phyloP scores from a whole-genome alignment of 2,329 filamentous ascomycete species.

The Ascosphaera apis region DNA sequence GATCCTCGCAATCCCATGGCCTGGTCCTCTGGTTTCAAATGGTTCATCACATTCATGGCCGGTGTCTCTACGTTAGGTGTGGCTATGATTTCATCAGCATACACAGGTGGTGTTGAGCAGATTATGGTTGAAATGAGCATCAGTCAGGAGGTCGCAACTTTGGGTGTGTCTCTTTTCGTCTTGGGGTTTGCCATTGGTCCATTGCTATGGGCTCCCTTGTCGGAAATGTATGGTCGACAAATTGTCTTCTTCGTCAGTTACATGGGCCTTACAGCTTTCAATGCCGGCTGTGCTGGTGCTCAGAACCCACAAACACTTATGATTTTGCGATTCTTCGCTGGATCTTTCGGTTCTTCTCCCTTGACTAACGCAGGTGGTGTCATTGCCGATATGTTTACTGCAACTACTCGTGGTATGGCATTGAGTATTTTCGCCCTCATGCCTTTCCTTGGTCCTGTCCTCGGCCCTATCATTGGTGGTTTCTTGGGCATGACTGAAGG shows the following conservation, averaged over 20 bases:
- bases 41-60: slow-evolving; percentile 38
- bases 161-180: slow-evolving; percentile 28
- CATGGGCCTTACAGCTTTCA: slow-evolving; percentile 32
- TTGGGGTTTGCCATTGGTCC: slow-evolving; percentile 36
- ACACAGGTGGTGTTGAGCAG: slow-evolving; percentile 32
- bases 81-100: slow-evolving; percentile 43
- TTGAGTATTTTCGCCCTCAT: slow-evolving; percentile 39
- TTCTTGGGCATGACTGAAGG: slow-evolving; percentile 37
- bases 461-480: slow-evolving; percentile 38
- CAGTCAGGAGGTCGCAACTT: slow-evolving; percentile 21
- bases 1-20: slow-evolving; percentile 46
- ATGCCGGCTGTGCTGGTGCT: slow-evolving; percentile 31
- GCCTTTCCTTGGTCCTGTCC: slow-evolving; percentile 38
- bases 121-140: slow-evolving; percentile 31
- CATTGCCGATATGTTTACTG: slow-evolving; percentile 33
- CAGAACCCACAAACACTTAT: slow-evolving; percentile 33
- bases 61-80: slow-evolving; percentile 45
- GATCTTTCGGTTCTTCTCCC: slow-evolving; percentile 33
- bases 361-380: slow-evolving; percentile 35
- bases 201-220: slow-evolving; percentile 41
- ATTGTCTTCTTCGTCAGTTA: slow-evolving; percentile 36
- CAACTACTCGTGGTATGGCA: slow-evolving; percentile 28
- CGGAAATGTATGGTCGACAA: slow-evolving; percentile 39
- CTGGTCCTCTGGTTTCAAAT: slow-evolving; percentile 36
- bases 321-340: slow-evolving; percentile 40